Conservation (phyloP, 257 asterid genomes). For the Petunia axillaris region DNA sequence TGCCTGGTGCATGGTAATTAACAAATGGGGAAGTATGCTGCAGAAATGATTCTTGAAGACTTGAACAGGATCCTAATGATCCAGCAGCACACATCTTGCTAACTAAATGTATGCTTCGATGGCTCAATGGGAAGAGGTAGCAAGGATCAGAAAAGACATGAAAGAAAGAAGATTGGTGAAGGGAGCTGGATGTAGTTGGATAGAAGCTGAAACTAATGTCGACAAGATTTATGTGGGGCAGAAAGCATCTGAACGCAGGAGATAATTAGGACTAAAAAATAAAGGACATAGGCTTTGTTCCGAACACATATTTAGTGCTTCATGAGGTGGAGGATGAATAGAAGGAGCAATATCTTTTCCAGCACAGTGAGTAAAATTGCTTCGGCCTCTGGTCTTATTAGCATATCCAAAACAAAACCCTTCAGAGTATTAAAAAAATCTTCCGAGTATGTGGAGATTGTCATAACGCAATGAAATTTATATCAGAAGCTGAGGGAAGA, state of each 20-base stretch:
- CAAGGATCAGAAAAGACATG: constrained; percentile 51
- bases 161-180: too few species aligned
- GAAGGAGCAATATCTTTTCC: too few species aligned
- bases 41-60: too few species aligned
- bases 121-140: constrained; percentile 69
- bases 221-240: constrained; percentile 37
- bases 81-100: too few species aligned
- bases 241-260: too few species aligned
- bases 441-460: constrained; percentile 94
- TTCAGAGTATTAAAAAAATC: constrained; percentile 81
- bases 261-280: too few species aligned
- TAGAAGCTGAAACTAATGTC: constrained; percentile 27
- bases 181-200: too few species aligned
- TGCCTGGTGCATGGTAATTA: constrained; percentile 64
- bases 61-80: too few species aligned
- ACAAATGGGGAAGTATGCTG: constrained; percentile 47
- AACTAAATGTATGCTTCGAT: constrained; percentile 44
- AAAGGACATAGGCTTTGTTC: too few species aligned
- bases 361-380: too few species aligned
- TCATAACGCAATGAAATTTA: constrained; percentile 70
- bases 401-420: constrained; percentile 55
- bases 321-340: too few species aligned
- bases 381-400: constrained; percentile 78
- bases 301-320: constrained; percentile 69
- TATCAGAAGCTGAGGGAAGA: constrained; percentile 68